Base-by-base conservation (phyloP, 441 rosid genomes). In the Daphne laureola region DNA sequence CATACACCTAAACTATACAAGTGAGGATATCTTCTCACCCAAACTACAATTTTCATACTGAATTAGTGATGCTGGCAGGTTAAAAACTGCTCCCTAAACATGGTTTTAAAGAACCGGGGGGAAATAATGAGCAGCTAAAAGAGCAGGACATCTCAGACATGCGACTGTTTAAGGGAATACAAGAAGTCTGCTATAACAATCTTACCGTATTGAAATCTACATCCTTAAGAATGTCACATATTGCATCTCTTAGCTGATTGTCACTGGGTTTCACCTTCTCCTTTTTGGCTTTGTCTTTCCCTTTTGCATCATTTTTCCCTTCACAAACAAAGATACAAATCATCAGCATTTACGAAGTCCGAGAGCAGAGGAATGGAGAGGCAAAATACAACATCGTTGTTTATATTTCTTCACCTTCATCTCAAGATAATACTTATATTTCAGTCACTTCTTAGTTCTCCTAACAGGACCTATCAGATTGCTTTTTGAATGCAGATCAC, bases 151-250 rank as follows among this genome's bases (percentile, higher is more conserved):
- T 16, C 14, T 47, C 48, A 12, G 11, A 45, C 16, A 17, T 18
- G 43, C 52, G 18, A n/a, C 45, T 17, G 23, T 1, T n/a, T 1
- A 14, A 16, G 11, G 49, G 5, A 17, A 45, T 14, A 8, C 12
- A 21, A 40, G 43, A 12, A 9, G 26, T 2, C 25, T 14, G 16
- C 25, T 5, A 48, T n/a, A 46, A 50, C 38, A 53, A 69, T 68
- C 87, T 71, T 64, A 91, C 97, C 62, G 96, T 92, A 63, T 82
- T 86, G 69, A 92, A 92, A 74, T 92, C 97, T 66, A 92, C 96
- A 59, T 74, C 80, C 66, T 79, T 82, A 12, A 92, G 82, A 72
- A 81, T 92, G 66, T 82, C 87, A 66, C 94, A 68, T 38, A 83
- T 83, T 43, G 91, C 87, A 67, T 68, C 73, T 68, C 92, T 81